phyloP scores from a whole-genome alignment of 257 asterid genomes.

The Datura wrightii region DNA sequence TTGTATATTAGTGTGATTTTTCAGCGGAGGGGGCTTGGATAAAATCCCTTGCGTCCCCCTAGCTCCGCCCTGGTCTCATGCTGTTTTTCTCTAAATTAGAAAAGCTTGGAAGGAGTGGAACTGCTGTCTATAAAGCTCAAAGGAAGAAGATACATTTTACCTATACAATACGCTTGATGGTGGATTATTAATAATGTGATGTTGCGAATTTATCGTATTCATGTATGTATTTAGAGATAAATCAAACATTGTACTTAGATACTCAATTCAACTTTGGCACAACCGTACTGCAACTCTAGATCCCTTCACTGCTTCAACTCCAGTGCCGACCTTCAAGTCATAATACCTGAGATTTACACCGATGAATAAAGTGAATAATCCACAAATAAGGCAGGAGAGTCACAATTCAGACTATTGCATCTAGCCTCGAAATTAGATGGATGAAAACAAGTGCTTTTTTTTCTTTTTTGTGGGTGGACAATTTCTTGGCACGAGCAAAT shows the following conservation, averaged over 20 bases:
- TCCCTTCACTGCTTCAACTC: constrained; percentile 90
- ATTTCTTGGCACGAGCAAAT: neutral
- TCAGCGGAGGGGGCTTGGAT: too few relatives aligned
- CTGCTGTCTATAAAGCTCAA: neutral
- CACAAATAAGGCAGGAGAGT: neutral
- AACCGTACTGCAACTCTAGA: constrained; percentile 99
- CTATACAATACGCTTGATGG: neutral
- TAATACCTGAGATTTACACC: constrained; percentile 66
- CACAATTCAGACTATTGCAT: neutral
- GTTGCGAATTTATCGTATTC: constrained; percentile 17
- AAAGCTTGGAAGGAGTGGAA: neutral
- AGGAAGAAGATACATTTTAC: neutral
- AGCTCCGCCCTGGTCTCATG: too few relatives aligned
- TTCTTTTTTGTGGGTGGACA: neutral
- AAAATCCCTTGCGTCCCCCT: too few relatives aligned
- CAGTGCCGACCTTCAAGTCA: constrained; percentile 87
- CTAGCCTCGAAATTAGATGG: constrained; percentile 8
- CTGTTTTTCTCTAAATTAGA: neutral
- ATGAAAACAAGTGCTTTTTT: neutral
- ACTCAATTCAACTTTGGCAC: constrained; percentile 66
- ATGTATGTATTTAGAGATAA: constrained; percentile 28
- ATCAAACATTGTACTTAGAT: constrained; percentile 48
- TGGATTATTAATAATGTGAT: neutral
- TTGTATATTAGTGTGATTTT: too few relatives aligned
- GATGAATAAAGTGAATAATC: constrained; percentile 18